phyloP scores from a whole-genome alignment of 2,329 filamentous ascomycete species.

The Cladosporium sp. region DNA sequence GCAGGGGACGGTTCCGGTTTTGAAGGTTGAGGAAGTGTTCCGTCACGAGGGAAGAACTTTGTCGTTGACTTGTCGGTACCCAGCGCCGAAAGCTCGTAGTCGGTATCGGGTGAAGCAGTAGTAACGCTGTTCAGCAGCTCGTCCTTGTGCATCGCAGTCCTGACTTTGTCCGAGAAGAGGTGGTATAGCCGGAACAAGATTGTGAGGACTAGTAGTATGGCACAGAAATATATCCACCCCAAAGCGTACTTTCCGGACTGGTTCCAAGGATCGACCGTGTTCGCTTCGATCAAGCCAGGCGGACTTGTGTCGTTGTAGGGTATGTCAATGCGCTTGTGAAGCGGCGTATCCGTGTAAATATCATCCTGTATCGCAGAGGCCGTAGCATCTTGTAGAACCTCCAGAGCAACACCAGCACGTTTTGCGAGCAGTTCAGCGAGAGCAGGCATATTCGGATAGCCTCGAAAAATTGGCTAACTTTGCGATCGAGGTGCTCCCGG shows the following conservation, averaged over 20 bases:
- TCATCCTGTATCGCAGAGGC: conserved; percentile 12
- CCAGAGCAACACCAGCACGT: conserved; percentile 24
- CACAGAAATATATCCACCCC: conserved; percentile 83
- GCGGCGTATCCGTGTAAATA: background rate
- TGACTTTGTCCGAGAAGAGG: conserved; percentile 88
- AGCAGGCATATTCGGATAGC: conserved; percentile 24
- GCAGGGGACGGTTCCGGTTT: conserved; percentile 62
- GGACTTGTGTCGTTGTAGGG: conserved; percentile 53
- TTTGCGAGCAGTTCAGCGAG: conserved; percentile 25
- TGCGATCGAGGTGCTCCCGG: background rate
- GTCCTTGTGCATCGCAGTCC: conserved; percentile 83
- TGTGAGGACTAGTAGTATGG: conserved; percentile 66
- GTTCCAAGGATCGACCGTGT: conserved; percentile 68
- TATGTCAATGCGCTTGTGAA: conserved; percentile 49
- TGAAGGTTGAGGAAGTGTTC: conserved; percentile 56
- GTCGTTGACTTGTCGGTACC: conserved; percentile 59
- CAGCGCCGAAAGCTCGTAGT: conserved; percentile 59
- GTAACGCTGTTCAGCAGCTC: conserved; percentile 65
- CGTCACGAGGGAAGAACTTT: conserved; percentile 71
- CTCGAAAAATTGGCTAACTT: background rate
- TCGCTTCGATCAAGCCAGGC: conserved; percentile 52
- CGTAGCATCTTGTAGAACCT: conserved; percentile 15
- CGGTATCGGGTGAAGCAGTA: conserved; percentile 51
- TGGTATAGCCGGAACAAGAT: conserved; percentile 74
- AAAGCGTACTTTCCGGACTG: conserved; percentile 80